Evolutionary conservation across 2,329 filamentous ascomycete genomes (phyloP).

Genomic region (Colletotrichum sp.): DNA sequence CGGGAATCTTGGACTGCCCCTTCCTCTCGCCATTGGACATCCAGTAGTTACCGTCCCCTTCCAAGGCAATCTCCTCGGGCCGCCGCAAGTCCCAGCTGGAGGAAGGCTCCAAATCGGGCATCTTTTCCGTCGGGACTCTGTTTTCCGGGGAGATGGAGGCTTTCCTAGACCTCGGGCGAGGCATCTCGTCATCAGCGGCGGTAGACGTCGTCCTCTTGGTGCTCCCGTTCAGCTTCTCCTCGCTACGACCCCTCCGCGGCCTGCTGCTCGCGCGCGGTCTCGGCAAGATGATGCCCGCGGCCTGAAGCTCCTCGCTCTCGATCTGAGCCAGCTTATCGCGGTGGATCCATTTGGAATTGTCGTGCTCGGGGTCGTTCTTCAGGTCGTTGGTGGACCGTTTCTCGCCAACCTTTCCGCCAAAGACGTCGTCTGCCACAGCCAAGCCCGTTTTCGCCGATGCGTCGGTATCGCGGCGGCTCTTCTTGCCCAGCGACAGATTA

Average conservation of each 20-base stretch:
- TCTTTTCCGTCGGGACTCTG: conserved; percentile 40
- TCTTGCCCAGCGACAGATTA: conserved; percentile 27
- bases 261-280: conserved; percentile 59
- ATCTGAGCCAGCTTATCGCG: conserved; percentile 83
- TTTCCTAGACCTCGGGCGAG: conserved; percentile 39
- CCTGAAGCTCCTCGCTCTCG: conserved; percentile 80
- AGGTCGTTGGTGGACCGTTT: conserved; percentile 31
- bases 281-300: conserved; percentile 72
- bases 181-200: conserved; percentile 4
- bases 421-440: conserved; percentile 33
- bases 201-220: conserved; percentile 32
- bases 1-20: conserved; percentile 75
- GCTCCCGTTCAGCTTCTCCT: conserved; percentile 32
- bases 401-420: conserved; percentile 22
- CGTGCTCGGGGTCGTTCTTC: conserved; percentile 40
- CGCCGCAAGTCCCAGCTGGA: conserved; percentile 75
- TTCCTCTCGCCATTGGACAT: conserved; percentile 57
- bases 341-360: conserved; percentile 83
- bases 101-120: conserved; percentile 44
- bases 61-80: conserved; percentile 77
- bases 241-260: conserved; percentile 48
- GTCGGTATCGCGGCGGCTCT: conserved; percentile 24
- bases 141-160: conserved; percentile 46
- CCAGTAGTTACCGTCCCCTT: conserved; percentile 57
- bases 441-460: conserved; percentile 3